Base-by-base conservation (phyloP, 2,329 filamentous ascomycete genomes). In the Curvularia lunata region DNA sequence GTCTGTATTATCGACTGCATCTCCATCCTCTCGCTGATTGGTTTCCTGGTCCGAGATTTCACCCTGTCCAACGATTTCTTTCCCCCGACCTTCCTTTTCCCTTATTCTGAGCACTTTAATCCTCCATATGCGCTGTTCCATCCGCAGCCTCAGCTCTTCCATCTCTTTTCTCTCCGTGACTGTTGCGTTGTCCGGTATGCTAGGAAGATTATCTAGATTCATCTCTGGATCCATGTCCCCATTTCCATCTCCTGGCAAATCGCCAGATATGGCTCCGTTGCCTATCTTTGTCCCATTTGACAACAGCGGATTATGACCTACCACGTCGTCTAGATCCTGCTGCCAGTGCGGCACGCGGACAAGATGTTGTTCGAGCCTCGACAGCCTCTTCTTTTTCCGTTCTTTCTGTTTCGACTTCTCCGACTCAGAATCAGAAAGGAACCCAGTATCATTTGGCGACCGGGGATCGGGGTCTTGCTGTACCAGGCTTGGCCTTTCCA, bases 291-390 rank as follows among this genome's bases (percentile, higher is more conserved):
- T 38, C 12, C 47, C 34, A 40, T 49, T 40, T 6, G 34, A 40
- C 12, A 16, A 27, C 8, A 30, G 10, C n/a, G 23, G 19, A 4
- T 5, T 9, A 28, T 28, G 23, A 10, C 30, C 16, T 2, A 30
- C 21, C 16, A 52, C 30, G 8, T 34, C 21, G 25, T 45, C 41
- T 21, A 37, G 37, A 18, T 57, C 38, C 13, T 40, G 8, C 50
- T 57, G 54, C 54, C 54, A 57, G 13, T 57, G 54, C 3, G 54
- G 54, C 5, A 54, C 50, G 2, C 54, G 46, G 8, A 57, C 45
- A 1, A 28, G 12, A 2, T 49, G 30, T 5, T 48, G 50, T 19
- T 57, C 43, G 3, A 57, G 50, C 5, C 54, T 45, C 5, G 50
- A 54, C 1, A 57, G 19, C 12, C 54, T 30, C 4, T 57, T 57